Conservation (phyloP, 176 grass and related monocot genomes). For the Eragrostis curvula region DNA sequence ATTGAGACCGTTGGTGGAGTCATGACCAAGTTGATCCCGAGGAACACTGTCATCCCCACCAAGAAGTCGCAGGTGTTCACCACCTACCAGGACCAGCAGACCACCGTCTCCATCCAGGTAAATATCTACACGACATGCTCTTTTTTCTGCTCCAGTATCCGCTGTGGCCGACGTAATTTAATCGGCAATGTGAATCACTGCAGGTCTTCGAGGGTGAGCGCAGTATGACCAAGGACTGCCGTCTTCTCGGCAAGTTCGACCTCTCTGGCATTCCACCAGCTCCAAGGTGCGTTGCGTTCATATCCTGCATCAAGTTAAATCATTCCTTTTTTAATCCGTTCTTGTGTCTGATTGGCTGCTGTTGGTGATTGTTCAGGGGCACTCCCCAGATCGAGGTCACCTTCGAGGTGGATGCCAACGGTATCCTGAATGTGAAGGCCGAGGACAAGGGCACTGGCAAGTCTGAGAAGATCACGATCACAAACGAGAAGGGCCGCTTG, state of each 20-base stretch:
- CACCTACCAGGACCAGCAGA: slow-evolving; percentile 78
- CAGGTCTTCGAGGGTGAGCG: slow-evolving; percentile 84
- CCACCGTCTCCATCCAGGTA: slow-evolving; percentile 77
- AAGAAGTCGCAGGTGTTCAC: slow-evolving; percentile 84
- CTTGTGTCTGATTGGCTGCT: not conserved
- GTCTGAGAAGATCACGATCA: slow-evolving; percentile 82
- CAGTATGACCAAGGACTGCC: slow-evolving; percentile 80
- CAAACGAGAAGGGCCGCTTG: slow-evolving; percentile 73
- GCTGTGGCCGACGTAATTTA: not conserved
- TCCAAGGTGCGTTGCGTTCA: slow-evolving; percentile 50
- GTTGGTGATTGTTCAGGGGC: slow-evolving; percentile 34
- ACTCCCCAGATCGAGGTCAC: slow-evolving; percentile 70
- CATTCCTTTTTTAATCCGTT: not conserved
- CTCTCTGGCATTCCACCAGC: slow-evolving; percentile 58
- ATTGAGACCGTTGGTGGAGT: slow-evolving; percentile 72
- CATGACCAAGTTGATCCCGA: slow-evolving; percentile 81
- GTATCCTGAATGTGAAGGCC: slow-evolving; percentile 68
- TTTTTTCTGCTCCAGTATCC: not conserved
- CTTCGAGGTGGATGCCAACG: slow-evolving; percentile 73
- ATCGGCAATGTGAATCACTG: not conserved
- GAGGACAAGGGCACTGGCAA: slow-evolving; percentile 75
- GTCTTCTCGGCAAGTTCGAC: slow-evolving; percentile 78
- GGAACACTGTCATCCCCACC: slow-evolving; percentile 73
- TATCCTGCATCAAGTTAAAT: not conserved
- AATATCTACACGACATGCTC: too few relatives aligned